These are phyloP conservation scores for Suhomyces atakaporum DNA, from an alignment of 1,139 yeast genomes.

Conservation along the genomic window DNA sequence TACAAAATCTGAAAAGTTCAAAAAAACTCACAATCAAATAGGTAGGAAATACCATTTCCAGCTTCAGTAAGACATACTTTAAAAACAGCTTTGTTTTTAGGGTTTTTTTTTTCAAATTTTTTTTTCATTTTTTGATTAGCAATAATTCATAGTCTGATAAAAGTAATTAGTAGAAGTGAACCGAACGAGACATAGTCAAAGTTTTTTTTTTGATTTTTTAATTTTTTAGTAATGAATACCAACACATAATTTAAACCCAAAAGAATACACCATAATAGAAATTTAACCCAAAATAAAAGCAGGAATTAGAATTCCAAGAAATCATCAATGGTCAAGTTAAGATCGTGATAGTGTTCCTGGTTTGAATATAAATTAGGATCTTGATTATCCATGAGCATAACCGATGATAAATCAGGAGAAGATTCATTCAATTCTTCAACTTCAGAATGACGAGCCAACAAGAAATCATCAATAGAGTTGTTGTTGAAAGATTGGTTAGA, in stretches of 20 bases:
- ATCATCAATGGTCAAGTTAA: conserved; percentile 29
- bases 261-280: conserved; percentile 16
- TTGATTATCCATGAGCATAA: conserved; percentile 9
- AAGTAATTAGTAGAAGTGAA: conserved; percentile 12
- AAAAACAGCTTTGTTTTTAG: conserved; percentile 21
- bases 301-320: conserved; percentile 26
- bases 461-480: conserved; percentile 19
- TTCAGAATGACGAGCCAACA: conserved; percentile 17
- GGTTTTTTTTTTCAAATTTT: conserved; percentile 13
- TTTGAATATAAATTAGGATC: conserved; percentile 7
- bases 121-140: conserved; percentile 11
- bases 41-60: not conserved
- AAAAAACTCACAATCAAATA: not conserved
- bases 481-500: conserved; percentile 6
- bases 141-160: conserved; percentile 2
- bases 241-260: conserved; percentile 8
- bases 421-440: conserved; percentile 18
- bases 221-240: conserved; percentile 3
- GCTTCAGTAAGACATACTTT: conserved; percentile 1
- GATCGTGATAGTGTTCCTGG: conserved; percentile 12
- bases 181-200: conserved; percentile 8
- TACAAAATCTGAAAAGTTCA: not conserved
- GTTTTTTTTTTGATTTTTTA: conserved; percentile 9
- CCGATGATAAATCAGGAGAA: conserved; percentile 10
- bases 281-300: conserved; percentile 5